Evolutionary conservation across 2,329 filamentous ascomycete species (phyloP).

Genomic region (Arthrobotrys entomopaga): DNA sequence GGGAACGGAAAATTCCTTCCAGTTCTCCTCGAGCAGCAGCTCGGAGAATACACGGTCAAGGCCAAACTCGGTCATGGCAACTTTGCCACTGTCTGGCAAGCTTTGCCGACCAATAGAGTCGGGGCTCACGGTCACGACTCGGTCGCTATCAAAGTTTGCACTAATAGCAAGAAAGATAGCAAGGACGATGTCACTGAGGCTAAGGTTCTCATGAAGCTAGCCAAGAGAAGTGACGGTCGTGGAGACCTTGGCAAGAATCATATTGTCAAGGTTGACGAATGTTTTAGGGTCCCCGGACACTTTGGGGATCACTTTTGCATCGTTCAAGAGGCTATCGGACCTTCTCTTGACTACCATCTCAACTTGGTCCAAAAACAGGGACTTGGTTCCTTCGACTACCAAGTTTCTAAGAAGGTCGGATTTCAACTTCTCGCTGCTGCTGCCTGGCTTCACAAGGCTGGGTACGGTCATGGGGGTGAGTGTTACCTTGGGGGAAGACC

Average conservation of each 20-base stretch:
- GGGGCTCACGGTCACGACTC: slow-evolving; percentile 34
- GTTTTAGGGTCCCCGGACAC: slow-evolving; percentile 33
- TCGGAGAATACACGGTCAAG: slow-evolving; percentile 45
- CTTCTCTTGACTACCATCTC: slow-evolving; percentile 49
- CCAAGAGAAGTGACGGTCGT: slow-evolving; percentile 26
- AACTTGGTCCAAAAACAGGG: slow-evolving; percentile 45
- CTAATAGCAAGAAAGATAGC: slow-evolving; percentile 53
- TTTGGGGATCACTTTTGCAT: slow-evolving; percentile 53
- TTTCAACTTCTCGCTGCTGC: slow-evolving; percentile 39
- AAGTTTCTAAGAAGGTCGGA: slow-evolving; percentile 44
- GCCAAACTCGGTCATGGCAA: slow-evolving; percentile 52
- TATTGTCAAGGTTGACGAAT: slow-evolving; percentile 45
- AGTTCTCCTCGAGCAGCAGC: slow-evolving; percentile 43
- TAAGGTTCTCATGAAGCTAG: slow-evolving; percentile 41
- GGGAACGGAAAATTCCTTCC: slow-evolving; percentile 50
- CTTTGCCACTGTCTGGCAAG: slow-evolving; percentile 52
- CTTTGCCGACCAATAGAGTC: slow-evolving; percentile 22
- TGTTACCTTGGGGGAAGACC: neutral
- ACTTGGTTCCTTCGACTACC: slow-evolving; percentile 35
- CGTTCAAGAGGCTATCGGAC: slow-evolving; percentile 40
- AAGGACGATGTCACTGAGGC: slow-evolving; percentile 42
- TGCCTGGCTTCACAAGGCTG: slow-evolving; percentile 49
- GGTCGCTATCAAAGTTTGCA: slow-evolving; percentile 51
- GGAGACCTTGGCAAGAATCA: slow-evolving; percentile 49
- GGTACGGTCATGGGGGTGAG: slow-evolving; percentile 49